Evolutionary conservation across 768 basidiomycete genomes (phyloP).

Genomic region (Termitomyces sp.): DNA sequence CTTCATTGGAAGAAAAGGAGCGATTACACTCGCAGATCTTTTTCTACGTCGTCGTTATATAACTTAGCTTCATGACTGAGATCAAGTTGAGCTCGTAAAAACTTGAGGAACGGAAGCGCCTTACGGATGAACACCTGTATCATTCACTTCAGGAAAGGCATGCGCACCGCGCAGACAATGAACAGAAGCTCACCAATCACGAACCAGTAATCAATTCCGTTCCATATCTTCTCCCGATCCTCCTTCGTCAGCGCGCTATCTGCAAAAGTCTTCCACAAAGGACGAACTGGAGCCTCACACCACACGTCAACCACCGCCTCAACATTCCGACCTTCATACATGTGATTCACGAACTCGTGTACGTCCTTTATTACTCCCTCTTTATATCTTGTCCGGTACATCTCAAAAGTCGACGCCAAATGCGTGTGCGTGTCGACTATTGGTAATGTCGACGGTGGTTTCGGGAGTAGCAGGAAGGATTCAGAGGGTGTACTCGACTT

Average conservation of each 20-base stretch:
- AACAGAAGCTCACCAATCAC: constrained; percentile 55
- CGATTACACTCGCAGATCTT: constrained; percentile 42
- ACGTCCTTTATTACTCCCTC: constrained; percentile 46
- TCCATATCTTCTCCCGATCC: constrained; percentile 50
- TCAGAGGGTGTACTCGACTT: constrained; percentile 31
- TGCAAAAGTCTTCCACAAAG: constrained; percentile 64
- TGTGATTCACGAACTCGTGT: constrained; percentile 60
- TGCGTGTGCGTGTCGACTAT: constrained; percentile 88
- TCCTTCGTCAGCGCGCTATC: constrained; percentile 55
- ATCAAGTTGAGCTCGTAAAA: neutral
- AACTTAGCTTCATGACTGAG: constrained; percentile 63
- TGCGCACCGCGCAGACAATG: neutral
- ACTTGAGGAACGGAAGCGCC: constrained; percentile 14
- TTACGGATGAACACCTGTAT: constrained; percentile 67
- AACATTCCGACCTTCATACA: constrained; percentile 54
- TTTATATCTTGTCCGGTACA: constrained; percentile 59
- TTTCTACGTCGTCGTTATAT: constrained; percentile 66
- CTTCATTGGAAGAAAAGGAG: neutral
- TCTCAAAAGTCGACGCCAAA: constrained; percentile 63
- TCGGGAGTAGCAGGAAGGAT: constrained; percentile 30
- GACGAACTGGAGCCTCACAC: constrained; percentile 74
- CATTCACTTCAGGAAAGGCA: constrained; percentile 1
- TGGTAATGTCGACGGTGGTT: constrained; percentile 24
- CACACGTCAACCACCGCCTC: constrained; percentile 78
- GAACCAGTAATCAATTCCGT: constrained; percentile 73